Evolutionary conservation across 306 rosid genomes (phyloP), one percentile per base, ranked within the genome.

Genomic region (Delonix regia): DNA sequence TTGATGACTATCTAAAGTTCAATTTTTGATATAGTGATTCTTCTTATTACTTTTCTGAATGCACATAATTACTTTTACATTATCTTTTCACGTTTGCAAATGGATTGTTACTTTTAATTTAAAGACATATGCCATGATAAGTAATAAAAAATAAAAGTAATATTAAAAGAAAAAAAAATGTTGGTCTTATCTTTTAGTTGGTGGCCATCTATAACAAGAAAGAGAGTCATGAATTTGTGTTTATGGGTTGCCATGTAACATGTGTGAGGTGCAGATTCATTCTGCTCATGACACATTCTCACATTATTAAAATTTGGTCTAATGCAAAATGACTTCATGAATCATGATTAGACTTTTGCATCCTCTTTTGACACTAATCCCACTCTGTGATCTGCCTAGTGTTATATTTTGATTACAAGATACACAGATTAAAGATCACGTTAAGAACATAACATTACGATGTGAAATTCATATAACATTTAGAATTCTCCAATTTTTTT

Each of bases 221-320:
- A 13, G 16, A n/a, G n/a, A 3, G 6, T 7, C 6, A 39, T 9
- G 34, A 25, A 21, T 70, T 11, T 53, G n/a, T 18, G 67, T n/a
- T 2, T 71, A 53, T 28, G 63, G 27, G 59, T 30, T 27, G n/a
- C 44, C 65, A 55, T 41, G 77, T 66, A 53, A 59, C 75, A 73
- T 83, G 83, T 73, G 80, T n/a, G 64, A 30, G 66, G 33, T 71
- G 55, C 64, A 71, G 48, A 47, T 36, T 61, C 77, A 56, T 73
- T 9, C 45, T 56, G 67, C 39, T 67, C 67, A 55, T 73, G 67
- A 70, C 39, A 16, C 78, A 71, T 53, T 27, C 19, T 33, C 69
- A 16, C 21, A 66, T 47, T 70, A 76, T 68, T 38, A 10, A 60
- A 60, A 27, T 38, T 49, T 51, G 55, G 48, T 70, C 72, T 10